Evolutionary conservation across 176 grass and related monocot species (phyloP), one percentile per base, ranked within the genome.

Genomic region (Cenchrus americanus): DNA sequence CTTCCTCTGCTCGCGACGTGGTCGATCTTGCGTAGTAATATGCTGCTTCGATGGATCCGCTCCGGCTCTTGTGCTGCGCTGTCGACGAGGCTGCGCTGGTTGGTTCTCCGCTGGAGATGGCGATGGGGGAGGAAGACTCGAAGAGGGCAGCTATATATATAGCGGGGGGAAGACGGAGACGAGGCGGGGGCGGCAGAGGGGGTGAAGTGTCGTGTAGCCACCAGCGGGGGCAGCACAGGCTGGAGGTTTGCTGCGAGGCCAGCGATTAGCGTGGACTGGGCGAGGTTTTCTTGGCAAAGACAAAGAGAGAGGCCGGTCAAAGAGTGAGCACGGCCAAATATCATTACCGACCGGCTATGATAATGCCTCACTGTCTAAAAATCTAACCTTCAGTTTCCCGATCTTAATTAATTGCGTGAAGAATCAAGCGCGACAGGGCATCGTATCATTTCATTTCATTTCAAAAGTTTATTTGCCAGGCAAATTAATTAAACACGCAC

Each of bases 121-220:
- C 59, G 59, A 79, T 34, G 79, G 21, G 17, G 59, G 40, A 13
- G 80, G 46, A 59, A 0, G 74, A 37, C 51, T 26, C 50, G 50
- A 14, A 26, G 79, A 7, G 51, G 51, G 21, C 32, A 1, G 46
- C 10, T 79, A 62, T 83, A 88, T 88, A 88, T 88, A 75, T 84
- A 87, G 70, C 44, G 71, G 34, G 55, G 13, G 58, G 9, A 60
- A 14, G 75, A 47, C 11, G 79, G 7, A 22, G 73, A 60, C 9
- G 79, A 77, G 27, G 81, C 70, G 32, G 71, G 63, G 63, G 67
- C 43, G n/a, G 71, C 62, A 80, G 60, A 53, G 53, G 83, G 71
- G 73, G 79, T 77, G 80, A 7, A 62, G 32, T 80, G 82, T 86
- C 85, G 70, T 91, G 85, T 89, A 89, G 83, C 81, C 82, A 18